Base-by-base conservation (phyloP, 305 asterid species). In the Fraxinus latifolia region DNA sequence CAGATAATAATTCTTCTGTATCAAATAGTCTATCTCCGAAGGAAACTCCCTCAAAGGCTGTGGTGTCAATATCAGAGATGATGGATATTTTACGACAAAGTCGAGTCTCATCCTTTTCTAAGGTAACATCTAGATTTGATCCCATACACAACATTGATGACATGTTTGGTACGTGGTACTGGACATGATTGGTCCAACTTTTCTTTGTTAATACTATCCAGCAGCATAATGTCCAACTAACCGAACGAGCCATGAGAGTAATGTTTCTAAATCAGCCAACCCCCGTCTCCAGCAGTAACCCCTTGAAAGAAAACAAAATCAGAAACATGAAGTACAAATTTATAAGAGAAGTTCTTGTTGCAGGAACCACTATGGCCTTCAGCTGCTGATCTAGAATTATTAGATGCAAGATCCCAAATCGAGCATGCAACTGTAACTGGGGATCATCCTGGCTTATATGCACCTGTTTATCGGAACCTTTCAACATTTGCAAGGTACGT, bases 381-480 rank as follows among this genome's bases (percentile, higher is more conserved):
- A 19, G 67, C 85, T 60, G 88, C 88, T 47, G 97, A 92, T 88
- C 83, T 84, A 67, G 91, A 87, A 58, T 80, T 94, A 72, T 9
- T 81, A 9, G 89, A 80, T 25, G 93, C 88, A 25, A 85, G 90
- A 82, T 72, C 82, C 42, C 75, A 86, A 82, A 89, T 94, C 6
- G 91, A 88, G 88, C 74, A 75, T 65, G 89, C 84, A 4, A 36
- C 86, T 15, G 4, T 68, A 17, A 44, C 73, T 77, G 14, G 9
- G 62, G 74, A 77, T 60, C 87, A 81, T 72, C 85, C 81, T 8
- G 62, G 79, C 21, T 79, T 94, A 53, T 82, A 91, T 80, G 86
- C 92, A 36, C 90, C 96, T 1, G 65, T 91, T 87, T 94, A 87
- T 86, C 91, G 90, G 79, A 91, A 91, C 67, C 67, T 92, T 53